Percentiles rank a stretch among this genome's conserved stretches.
Conservation (phyloP, 306 rosid species). For the Crotalaria pallida region DNA sequence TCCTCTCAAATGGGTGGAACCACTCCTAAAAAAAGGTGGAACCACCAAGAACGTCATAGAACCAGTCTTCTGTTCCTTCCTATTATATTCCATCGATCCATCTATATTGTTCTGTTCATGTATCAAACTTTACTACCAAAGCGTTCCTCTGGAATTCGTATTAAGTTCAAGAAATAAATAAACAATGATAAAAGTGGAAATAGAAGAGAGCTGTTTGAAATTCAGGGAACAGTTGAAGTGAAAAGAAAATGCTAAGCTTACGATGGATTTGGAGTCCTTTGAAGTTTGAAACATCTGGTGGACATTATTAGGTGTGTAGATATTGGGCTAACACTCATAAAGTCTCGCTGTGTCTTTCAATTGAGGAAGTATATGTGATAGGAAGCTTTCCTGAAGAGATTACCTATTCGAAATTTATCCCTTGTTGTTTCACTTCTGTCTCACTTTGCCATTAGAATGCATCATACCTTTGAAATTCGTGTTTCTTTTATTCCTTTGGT, state of each 20-base stretch:
- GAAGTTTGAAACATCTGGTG: background rate
- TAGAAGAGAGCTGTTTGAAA: background rate
- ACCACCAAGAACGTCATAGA: too few species aligned
- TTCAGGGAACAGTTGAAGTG: background rate
- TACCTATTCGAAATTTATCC: background rate
- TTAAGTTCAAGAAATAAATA: background rate
- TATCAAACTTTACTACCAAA: too few species aligned
- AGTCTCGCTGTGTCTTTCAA: background rate
- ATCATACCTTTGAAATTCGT: background rate
- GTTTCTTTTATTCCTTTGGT: conserved; percentile 1
- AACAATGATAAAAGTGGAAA: background rate
- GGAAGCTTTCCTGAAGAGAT: background rate
- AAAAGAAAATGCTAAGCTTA: background rate
- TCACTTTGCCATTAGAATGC: background rate
- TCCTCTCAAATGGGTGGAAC: too few species aligned
- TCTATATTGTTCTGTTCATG: too few species aligned
- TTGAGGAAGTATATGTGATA: background rate
- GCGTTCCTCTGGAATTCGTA: background rate
- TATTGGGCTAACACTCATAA: background rate
- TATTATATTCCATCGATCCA: too few species aligned
- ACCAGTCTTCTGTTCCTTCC: too few species aligned
- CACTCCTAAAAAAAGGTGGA: too few species aligned
- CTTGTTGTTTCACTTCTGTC: background rate
- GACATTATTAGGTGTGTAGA: background rate
- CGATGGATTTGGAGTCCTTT: background rate